phyloP scores from a whole-genome alignment of 768 basidiomycete species.

The Pleurotus cornucopiae region DNA sequence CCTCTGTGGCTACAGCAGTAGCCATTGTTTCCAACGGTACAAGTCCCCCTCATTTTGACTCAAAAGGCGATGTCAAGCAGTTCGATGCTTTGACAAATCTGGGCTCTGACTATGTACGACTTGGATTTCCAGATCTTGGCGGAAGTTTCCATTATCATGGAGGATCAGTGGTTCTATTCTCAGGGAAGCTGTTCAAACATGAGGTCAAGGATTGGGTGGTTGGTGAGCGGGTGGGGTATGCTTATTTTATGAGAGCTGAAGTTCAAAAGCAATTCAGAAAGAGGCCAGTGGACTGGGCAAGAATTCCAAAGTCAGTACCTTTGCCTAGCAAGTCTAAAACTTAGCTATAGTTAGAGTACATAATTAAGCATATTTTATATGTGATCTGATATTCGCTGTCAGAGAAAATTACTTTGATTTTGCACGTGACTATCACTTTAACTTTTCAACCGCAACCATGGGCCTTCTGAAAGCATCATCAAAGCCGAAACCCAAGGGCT shows the following conservation, averaged over 20 bases:
- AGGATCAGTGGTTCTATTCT: neutral
- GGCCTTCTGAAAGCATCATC: neutral
- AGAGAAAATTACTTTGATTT: too few species aligned
- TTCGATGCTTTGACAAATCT: neutral
- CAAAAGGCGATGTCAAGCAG: neutral
- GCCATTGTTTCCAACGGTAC: neutral
- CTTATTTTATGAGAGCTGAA: slow-evolving; percentile 1
- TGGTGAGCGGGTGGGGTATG: neutral
- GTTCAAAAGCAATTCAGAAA: neutral
- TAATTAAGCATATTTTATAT: too few species aligned
- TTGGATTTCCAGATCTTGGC: neutral
- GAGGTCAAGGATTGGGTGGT: neutral
- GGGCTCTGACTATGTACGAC: neutral
- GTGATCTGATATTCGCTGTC: too few species aligned
- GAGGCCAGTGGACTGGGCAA: neutral
- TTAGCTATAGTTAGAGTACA: too few species aligned
- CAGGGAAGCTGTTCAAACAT: neutral
- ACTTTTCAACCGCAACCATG: neutral
- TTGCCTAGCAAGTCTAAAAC: too few species aligned
- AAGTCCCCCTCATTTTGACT: neutral
- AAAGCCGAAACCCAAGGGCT: neutral
- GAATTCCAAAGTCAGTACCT: neutral
- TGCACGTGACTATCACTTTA: too few species aligned
- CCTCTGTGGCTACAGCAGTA: neutral
- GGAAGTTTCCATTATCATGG: neutral